These are phyloP conservation scores for Nematodospora anomalae DNA, from an alignment of 1,139 yeast genomes.

Conservation along the genomic window DNA sequence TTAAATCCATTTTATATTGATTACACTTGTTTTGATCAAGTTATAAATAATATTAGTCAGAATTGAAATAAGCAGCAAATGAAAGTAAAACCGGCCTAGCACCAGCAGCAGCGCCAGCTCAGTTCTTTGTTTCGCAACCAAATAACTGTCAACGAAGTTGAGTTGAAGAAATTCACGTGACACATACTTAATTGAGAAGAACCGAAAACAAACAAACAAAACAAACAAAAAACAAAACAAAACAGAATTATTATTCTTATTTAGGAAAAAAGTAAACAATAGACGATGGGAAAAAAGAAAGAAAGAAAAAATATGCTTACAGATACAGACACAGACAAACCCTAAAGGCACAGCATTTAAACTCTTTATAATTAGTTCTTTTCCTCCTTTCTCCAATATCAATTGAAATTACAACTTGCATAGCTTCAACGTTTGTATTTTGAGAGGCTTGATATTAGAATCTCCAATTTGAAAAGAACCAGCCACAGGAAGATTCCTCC, in stretches of 20 bases:
- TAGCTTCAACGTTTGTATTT: too few species aligned
- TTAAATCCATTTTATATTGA: too few species aligned
- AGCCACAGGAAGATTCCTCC: background rate
- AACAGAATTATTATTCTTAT: too few species aligned
- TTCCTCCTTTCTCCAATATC: background rate
- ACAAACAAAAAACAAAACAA: constrained; percentile 7
- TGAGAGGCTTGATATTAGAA: too few species aligned
- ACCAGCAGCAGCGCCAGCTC: too few species aligned
- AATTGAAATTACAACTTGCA: too few species aligned
- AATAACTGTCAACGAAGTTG: too few species aligned
- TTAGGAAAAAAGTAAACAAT: constrained; percentile 13
- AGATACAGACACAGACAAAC: constrained; percentile 1
- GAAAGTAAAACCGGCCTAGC: too few species aligned
- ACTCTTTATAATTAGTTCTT: background rate
- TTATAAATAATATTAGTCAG: too few species aligned
- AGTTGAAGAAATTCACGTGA: constrained; percentile 12
- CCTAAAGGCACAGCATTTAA: background rate
- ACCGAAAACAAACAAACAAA: constrained; percentile 11
- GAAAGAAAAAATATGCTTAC: background rate
- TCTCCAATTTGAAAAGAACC: background rate
- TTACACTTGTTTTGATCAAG: too few species aligned
- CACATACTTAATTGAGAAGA: constrained; percentile 9
- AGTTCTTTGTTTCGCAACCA: too few species aligned
- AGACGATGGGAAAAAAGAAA: constrained; percentile 3
- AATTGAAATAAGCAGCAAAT: too few species aligned